A percentile compares a stretch with the other conserved stretches of the same genome.
Conservation (phyloP, 2,329 filamentous ascomycete genomes). For the Venturia aucupariae region DNA sequence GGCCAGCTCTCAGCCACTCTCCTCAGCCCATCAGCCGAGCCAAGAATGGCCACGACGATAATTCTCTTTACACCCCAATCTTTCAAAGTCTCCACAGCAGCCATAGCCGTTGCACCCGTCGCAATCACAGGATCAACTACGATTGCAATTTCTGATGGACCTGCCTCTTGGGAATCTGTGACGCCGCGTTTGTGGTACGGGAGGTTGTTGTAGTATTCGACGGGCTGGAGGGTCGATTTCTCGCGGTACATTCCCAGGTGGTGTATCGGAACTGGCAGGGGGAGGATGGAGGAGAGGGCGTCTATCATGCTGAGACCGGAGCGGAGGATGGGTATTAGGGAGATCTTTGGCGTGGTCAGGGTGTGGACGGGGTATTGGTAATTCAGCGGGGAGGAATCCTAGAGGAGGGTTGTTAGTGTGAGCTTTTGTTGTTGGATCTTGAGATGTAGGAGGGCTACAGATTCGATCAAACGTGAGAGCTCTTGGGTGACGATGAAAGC, state of each 20-base stretch:
- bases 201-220: constrained; percentile 97
- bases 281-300: constrained; percentile 74
- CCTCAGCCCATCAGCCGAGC: constrained; percentile 59
- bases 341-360: constrained; percentile 58
- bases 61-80: constrained; percentile 89
- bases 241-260: constrained; percentile 94
- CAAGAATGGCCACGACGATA: constrained; percentile 66
- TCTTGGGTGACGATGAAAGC: too few relatives aligned
- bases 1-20: constrained; percentile 70
- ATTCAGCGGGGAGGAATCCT: constrained; percentile 73
- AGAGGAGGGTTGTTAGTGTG: constrained; percentile 8
- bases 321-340: constrained; percentile 83
- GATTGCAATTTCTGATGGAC: constrained; percentile 58
- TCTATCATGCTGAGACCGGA: constrained; percentile 89
- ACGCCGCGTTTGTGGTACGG: constrained; percentile 55
- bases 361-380: constrained; percentile 61
- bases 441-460: not conserved
- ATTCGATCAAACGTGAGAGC: not conserved
- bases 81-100: constrained; percentile 77
- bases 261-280: constrained; percentile 70
- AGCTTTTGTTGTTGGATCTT: not conserved
- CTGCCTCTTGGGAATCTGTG: constrained; percentile 29
- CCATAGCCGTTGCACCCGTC: constrained; percentile 80
- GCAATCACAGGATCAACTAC: constrained; percentile 89
- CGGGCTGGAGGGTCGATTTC: constrained; percentile 73